Conservation (phyloP, 768 basidiomycete species). For the Lentinula guzmanii region DNA sequence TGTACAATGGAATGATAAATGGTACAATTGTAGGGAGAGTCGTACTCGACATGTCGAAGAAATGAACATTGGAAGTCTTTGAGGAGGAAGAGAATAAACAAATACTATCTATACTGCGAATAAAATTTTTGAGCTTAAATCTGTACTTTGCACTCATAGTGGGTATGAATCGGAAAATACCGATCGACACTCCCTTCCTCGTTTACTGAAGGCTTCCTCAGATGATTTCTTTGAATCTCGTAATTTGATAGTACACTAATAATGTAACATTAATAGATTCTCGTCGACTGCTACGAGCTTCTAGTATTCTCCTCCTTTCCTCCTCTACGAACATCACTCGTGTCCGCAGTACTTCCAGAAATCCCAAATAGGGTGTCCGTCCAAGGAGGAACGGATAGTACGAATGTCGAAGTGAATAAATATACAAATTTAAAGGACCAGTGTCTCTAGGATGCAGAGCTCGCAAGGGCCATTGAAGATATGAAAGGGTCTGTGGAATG, state of each 20-base stretch:
- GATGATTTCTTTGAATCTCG: not conserved
- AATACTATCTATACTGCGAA: not conserved
- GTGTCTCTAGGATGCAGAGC: not conserved
- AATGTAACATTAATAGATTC: not conserved
- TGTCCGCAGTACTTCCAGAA: not conserved
- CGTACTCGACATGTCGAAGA: constrained; percentile 30
- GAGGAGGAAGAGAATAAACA: not conserved
- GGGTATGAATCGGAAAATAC: too few species aligned
- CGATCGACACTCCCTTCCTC: too few species aligned
- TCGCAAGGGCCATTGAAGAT: not conserved
- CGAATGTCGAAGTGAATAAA: constrained; percentile 3
- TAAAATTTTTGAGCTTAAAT: not conserved
- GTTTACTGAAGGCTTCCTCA: too few species aligned
- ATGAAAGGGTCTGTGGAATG: not conserved
- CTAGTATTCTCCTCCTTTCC: not conserved
- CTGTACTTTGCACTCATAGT: too few species aligned
- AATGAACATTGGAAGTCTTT: not conserved
- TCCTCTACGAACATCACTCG: not conserved
- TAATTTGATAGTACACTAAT: not conserved
- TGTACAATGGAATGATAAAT: constrained; percentile 33
- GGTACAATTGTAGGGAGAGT: constrained; percentile 47
- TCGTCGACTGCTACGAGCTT: not conserved
- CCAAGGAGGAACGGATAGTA: not conserved
- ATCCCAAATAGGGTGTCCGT: not conserved
- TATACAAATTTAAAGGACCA: not conserved